A percentile compares a stretch with the other conserved stretches of the same genome.
These are phyloP conservation scores for Fusarium azukiicola DNA, from an alignment of 2,329 filamentous ascomycete species.

Conservation along the genomic window DNA sequence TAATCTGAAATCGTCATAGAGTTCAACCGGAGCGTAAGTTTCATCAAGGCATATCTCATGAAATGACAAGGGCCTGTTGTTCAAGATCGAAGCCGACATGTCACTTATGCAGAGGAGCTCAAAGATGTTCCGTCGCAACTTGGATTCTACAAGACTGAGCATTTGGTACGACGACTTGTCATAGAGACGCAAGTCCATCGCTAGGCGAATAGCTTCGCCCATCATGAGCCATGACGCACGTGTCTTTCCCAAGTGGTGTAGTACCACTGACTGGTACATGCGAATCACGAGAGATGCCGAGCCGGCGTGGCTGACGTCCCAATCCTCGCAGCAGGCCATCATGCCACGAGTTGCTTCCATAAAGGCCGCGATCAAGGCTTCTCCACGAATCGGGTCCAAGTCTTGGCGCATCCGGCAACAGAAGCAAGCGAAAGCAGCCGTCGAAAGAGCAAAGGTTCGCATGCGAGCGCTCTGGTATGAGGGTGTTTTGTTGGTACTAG, in stretches of 20 bases:
- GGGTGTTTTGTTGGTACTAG: not conserved
- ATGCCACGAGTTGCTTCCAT: conserved; percentile 31
- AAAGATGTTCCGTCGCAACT: conserved; percentile 27
- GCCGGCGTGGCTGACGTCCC: conserved; percentile 25
- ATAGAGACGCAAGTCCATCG: conserved; percentile 31
- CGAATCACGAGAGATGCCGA: conserved; percentile 30
- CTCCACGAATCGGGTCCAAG: not conserved
- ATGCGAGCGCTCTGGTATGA: not conserved
- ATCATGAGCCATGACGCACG: conserved; percentile 26
- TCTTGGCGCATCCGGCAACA: conserved; percentile 14
- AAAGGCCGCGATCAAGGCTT: conserved; percentile 16
- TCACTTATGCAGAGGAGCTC: conserved; percentile 19
- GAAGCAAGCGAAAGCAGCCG: conserved; percentile 15
- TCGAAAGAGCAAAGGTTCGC: conserved; percentile 28
- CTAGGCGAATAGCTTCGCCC: conserved; percentile 27
- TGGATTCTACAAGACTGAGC: conserved; percentile 29
- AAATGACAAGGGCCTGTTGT: conserved; percentile 25
- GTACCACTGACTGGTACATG: conserved; percentile 22
- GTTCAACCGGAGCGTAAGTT: not conserved
- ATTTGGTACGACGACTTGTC: conserved; percentile 23
- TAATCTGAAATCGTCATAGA: not conserved
- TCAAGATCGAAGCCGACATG: conserved; percentile 37
- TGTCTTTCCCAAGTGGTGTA: conserved; percentile 30
- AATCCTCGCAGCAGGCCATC: conserved; percentile 30
- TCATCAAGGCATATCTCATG: conserved; percentile 30